Evolutionary conservation across 2,329 filamentous ascomycete species (phyloP).

Genomic region (Fusarium palustre): DNA sequence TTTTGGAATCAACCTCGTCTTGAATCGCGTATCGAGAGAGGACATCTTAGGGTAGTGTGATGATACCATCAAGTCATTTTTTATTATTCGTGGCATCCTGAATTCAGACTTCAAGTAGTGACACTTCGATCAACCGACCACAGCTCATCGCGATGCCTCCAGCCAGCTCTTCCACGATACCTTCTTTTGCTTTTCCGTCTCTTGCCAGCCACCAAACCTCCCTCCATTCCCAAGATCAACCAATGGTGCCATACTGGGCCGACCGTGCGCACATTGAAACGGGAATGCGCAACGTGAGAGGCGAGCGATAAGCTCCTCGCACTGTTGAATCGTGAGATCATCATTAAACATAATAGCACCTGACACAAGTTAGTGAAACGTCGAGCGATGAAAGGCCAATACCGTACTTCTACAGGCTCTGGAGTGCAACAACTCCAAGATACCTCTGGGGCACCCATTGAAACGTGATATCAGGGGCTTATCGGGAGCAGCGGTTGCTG

Average conservation of each 20-base stretch:
- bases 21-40: background rate
- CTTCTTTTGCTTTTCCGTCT: constrained; percentile 13
- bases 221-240: constrained; percentile 59
- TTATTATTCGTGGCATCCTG: background rate
- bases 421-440: constrained; percentile 82
- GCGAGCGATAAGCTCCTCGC: constrained; percentile 65
- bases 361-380: constrained; percentile 39
- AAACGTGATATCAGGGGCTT: constrained; percentile 71
- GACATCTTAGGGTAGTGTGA: background rate
- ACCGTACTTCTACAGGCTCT: constrained; percentile 75
- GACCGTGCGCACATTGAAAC: constrained; percentile 86
- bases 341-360: constrained; percentile 90
- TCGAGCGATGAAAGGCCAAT: background rate
- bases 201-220: constrained; percentile 47
- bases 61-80: background rate
- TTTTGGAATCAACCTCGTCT: background rate
- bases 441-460: constrained; percentile 76
- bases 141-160: constrained; percentile 1
- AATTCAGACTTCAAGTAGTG: background rate
- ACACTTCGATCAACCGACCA: background rate
- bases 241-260: constrained; percentile 74
- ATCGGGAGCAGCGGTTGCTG: constrained; percentile 12
- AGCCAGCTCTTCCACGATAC: constrained; percentile 41
- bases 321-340: constrained; percentile 67
- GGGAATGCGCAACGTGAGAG: constrained; percentile 77